Conservation (phyloP, 2,329 filamentous ascomycete genomes). For the Fragosphaeria purpurea region DNA sequence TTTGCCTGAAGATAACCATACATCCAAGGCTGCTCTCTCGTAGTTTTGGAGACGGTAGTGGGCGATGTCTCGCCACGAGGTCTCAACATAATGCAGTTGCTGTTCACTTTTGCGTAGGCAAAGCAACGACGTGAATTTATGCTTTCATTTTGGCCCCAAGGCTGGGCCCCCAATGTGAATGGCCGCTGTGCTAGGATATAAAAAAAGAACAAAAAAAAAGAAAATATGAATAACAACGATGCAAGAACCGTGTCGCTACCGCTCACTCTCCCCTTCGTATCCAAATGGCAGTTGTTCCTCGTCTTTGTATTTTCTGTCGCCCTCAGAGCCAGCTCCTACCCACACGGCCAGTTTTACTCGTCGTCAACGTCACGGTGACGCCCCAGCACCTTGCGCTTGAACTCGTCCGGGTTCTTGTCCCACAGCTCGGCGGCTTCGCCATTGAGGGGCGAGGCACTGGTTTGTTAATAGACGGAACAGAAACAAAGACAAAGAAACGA, state of each 20-base stretch:
- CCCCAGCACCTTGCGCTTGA: constrained; percentile 63
- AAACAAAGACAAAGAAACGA: neutral
- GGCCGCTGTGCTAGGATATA: constrained; percentile 12
- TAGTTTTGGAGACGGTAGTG: no score
- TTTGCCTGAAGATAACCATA: no score
- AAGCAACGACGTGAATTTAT: constrained; percentile 4
- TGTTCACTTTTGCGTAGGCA: no score
- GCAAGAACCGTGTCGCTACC: neutral
- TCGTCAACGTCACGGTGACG: constrained; percentile 57
- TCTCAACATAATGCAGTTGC: no score
- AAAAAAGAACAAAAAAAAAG: constrained; percentile 4
- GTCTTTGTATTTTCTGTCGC: neutral
- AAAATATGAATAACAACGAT: neutral
- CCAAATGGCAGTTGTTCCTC: constrained; percentile 1
- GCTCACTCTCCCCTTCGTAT: neutral
- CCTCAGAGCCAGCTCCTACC: no score
- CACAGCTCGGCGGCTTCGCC: constrained; percentile 93
- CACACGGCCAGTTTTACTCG: constrained; percentile 29
- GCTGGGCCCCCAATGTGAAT: constrained; percentile 1
- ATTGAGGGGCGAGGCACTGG: constrained; percentile 83
- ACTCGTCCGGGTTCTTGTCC: constrained; percentile 80
- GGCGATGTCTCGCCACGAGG: no score
- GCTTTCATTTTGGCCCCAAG: constrained; percentile 5
- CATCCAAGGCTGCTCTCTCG: no score
- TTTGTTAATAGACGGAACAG: constrained; percentile 12